phyloP scores from a whole-genome alignment of 495 filamentous ascomycete genomes.

The Friedmanniomyces endolithicus region DNA sequence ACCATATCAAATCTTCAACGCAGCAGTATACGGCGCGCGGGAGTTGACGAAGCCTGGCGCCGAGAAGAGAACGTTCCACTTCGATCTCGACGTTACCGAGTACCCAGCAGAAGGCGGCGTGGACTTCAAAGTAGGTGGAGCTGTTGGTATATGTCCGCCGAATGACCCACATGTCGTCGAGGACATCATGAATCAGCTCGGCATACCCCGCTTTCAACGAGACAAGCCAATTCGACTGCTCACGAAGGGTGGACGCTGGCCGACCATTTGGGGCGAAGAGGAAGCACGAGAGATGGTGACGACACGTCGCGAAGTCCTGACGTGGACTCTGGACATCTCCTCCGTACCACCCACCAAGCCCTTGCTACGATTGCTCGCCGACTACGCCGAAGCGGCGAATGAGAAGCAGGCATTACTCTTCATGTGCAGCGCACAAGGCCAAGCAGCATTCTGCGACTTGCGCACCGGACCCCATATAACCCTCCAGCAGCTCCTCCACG shows the following conservation, averaged over 20 bases:
- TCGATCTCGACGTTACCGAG: conserved; percentile 90
- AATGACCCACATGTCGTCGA: conserved; percentile 70
- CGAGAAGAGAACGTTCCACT: conserved; percentile 92
- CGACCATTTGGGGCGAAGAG: conserved; percentile 96
- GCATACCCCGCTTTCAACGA: conserved; percentile 62
- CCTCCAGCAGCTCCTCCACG: conserved; percentile 70
- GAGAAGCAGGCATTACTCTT: conserved; percentile 82
- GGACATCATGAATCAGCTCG: conserved; percentile 66
- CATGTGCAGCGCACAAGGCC: conserved; percentile 79
- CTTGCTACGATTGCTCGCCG: conserved; percentile 73
- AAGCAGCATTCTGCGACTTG: conserved; percentile 88
- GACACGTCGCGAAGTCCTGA: conserved; percentile 78
- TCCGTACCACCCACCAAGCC: conserved; percentile 82
- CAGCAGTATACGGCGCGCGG: conserved; percentile 65
- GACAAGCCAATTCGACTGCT: conserved; percentile 67
- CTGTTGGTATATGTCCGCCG: conserved; percentile 82
- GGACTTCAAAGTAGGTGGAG: conserved; percentile 93
- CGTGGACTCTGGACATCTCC: conserved; percentile 91
- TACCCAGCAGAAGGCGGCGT: conserved; percentile 77
- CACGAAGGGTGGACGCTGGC: conserved; percentile 78
- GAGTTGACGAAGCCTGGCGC: conserved; percentile 86
- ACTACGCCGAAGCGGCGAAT: conserved; percentile 62
- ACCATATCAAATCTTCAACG: conserved; percentile 79
- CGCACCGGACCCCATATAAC: conserved; percentile 78
- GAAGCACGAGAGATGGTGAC: conserved; percentile 68